Conservation (phyloP, 345 rosid species). For the Ailanthus altissimus region DNA sequence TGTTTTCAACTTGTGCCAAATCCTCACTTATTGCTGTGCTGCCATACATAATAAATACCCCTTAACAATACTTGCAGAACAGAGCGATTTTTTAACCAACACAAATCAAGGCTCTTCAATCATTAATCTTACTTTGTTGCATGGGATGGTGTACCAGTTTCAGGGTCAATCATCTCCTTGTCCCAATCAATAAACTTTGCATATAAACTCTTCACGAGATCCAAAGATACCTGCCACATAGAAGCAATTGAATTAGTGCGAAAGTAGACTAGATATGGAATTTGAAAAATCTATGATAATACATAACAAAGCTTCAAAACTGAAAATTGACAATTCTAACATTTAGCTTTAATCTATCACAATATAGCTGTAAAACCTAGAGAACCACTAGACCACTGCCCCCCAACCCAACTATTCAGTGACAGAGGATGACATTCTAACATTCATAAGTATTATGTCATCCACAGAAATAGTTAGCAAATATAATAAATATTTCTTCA, state of each 20-base stretch:
- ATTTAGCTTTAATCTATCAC: too few species aligned
- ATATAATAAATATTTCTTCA: neutral
- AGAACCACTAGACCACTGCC: too few species aligned
- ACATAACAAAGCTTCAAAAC: neutral
- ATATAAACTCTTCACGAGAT: conserved; percentile 89
- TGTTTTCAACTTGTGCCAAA: conserved; percentile 98
- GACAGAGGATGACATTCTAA: conserved; percentile 6
- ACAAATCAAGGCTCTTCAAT: conserved; percentile 11
- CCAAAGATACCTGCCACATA: conserved; percentile 80
- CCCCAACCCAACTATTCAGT: neutral
- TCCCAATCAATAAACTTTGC: conserved; percentile 98
- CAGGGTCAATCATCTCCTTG: conserved; percentile 80
- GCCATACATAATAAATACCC: conserved; percentile 55
- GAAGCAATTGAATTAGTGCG: neutral
- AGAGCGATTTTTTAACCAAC: neutral
- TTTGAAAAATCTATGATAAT: neutral
- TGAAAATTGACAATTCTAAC: conserved; percentile 7
- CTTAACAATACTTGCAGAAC: conserved; percentile 18
- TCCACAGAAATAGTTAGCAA: neutral
- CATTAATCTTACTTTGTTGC: conserved; percentile 83
- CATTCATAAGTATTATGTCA: neutral
- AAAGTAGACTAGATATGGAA: conserved; percentile 1
- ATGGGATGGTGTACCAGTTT: conserved; percentile 73
- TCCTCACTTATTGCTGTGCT: conserved; percentile 99
- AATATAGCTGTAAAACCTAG: too few species aligned